Conservation (phyloP, 2,329 filamentous ascomycete genomes). For the Fusarium coicis region DNA sequence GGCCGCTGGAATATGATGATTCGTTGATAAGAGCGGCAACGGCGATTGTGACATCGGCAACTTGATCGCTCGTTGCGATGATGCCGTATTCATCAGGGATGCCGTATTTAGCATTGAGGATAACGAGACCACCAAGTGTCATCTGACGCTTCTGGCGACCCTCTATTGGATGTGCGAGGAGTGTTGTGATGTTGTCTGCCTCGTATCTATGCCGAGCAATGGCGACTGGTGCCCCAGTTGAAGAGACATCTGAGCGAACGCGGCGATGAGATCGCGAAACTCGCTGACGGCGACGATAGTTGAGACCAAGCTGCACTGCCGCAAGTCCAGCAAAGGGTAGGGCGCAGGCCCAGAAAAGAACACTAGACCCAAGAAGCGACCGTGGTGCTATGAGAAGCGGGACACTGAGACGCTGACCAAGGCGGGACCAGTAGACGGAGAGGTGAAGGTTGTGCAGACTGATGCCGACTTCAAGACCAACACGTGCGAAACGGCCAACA, state of each 20-base stretch:
- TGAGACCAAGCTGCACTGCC: slow-evolving; percentile 48
- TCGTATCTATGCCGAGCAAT: slow-evolving; percentile 53
- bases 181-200: slow-evolving; percentile 57
- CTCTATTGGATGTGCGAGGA: slow-evolving; percentile 55
- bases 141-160: slow-evolving; percentile 51
- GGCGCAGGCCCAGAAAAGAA: slow-evolving; percentile 53
- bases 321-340: slow-evolving; percentile 55
- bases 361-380: slow-evolving; percentile 38
- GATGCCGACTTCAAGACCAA: slow-evolving; percentile 58
- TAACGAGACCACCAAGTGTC: slow-evolving; percentile 55
- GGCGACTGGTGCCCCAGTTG: slow-evolving; percentile 35
- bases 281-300: slow-evolving; percentile 23
- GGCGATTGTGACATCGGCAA: slow-evolving; percentile 62
- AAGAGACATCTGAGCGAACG: slow-evolving; percentile 5
- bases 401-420: slow-evolving; percentile 57
- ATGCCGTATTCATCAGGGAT: slow-evolving; percentile 47
- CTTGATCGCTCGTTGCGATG: slow-evolving; percentile 53
- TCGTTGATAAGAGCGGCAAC: slow-evolving; percentile 58
- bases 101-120: slow-evolving; percentile 62
- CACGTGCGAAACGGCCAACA: slow-evolving; percentile 53
- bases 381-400: slow-evolving; percentile 55
- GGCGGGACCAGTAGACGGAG: slow-evolving; percentile 60
- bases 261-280: slow-evolving; percentile 12
- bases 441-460: slow-evolving; percentile 55
- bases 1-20: slow-evolving; percentile 30